These are phyloP conservation scores for Termitomyces sp. DNA, from an alignment of 768 basidiomycete genomes.

Conservation along the genomic window DNA sequence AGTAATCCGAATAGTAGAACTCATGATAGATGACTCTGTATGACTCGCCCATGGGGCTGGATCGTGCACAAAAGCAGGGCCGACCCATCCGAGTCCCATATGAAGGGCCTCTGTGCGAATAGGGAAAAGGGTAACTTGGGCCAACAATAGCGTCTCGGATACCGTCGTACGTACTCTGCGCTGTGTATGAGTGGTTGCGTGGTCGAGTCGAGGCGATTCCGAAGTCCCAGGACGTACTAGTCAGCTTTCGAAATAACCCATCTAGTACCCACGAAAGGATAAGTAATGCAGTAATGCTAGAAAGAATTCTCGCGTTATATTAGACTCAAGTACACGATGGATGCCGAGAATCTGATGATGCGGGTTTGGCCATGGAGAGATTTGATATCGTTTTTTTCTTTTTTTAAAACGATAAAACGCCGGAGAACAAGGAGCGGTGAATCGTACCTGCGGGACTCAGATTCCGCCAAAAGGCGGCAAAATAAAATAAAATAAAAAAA, in stretches of 20 bases:
- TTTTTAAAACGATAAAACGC: neutral
- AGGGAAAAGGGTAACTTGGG: neutral
- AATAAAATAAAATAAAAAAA: no score
- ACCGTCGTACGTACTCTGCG: neutral
- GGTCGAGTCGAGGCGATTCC: neutral
- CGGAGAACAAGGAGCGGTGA: neutral
- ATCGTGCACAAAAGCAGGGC: neutral
- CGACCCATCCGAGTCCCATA: neutral
- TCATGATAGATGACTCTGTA: neutral
- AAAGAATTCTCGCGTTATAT: neutral
- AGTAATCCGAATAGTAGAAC: slow-evolving; percentile 3
- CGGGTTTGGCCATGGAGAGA: neutral
- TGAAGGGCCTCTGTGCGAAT: neutral
- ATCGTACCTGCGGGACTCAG: no score
- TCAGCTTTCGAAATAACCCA: neutral
- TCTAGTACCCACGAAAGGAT: neutral
- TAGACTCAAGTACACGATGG: neutral
- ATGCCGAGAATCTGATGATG: neutral
- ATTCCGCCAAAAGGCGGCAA: no score
- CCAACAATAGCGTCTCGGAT: neutral
- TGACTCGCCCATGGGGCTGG: neutral
- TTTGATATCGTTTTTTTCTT: neutral
- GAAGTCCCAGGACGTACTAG: slow-evolving; percentile 3
- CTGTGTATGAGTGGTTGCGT: no score
- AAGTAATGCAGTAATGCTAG: no score